Evolutionary conservation across 106 monocot genomes (phyloP).

Genomic region (Dendrobium chrysotoxum): DNA sequence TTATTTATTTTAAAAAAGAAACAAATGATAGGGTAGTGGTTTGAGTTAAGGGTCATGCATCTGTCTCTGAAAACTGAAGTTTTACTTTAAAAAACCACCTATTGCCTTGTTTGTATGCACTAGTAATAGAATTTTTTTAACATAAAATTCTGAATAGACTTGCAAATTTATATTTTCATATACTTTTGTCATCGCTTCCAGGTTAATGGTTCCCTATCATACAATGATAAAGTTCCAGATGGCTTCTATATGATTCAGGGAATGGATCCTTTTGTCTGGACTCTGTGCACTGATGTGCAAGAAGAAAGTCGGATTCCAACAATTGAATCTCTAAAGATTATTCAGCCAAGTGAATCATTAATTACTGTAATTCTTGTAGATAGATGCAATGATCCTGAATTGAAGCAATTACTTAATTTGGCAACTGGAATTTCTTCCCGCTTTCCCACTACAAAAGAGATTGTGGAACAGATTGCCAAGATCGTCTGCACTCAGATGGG

Average conservation of each 20-base stretch:
- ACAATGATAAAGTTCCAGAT: slow-evolving; percentile 77
- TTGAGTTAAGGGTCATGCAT: not conserved
- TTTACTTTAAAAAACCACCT: not conserved
- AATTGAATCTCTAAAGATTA: slow-evolving; percentile 51
- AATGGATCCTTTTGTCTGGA: slow-evolving; percentile 94
- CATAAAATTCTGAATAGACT: not conserved
- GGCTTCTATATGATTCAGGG: slow-evolving; percentile 95
- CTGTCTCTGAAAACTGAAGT: not conserved
- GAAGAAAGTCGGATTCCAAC: slow-evolving; percentile 84
- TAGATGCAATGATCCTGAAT: slow-evolving; percentile 51
- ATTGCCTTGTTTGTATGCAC: not conserved
- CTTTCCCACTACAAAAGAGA: slow-evolving; percentile 48
- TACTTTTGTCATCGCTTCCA: slow-evolving; percentile 19
- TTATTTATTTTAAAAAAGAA: not conserved
- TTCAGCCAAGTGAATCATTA: slow-evolving; percentile 55
- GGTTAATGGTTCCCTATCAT: slow-evolving; percentile 88
- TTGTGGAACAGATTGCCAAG: slow-evolving; percentile 79
- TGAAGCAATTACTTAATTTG: slow-evolving; percentile 48
- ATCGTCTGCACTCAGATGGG: slow-evolving; percentile 78
- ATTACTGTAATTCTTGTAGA: slow-evolving; percentile 72
- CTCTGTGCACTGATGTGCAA: slow-evolving; percentile 67
- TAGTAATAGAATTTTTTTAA: not conserved
- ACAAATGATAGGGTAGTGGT: not conserved
- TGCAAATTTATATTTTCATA: slow-evolving; percentile 3
- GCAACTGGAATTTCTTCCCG: slow-evolving; percentile 48